phyloP scores from a whole-genome alignment of 2,329 filamentous ascomycete species.

The Keithomyces neogunnii region DNA sequence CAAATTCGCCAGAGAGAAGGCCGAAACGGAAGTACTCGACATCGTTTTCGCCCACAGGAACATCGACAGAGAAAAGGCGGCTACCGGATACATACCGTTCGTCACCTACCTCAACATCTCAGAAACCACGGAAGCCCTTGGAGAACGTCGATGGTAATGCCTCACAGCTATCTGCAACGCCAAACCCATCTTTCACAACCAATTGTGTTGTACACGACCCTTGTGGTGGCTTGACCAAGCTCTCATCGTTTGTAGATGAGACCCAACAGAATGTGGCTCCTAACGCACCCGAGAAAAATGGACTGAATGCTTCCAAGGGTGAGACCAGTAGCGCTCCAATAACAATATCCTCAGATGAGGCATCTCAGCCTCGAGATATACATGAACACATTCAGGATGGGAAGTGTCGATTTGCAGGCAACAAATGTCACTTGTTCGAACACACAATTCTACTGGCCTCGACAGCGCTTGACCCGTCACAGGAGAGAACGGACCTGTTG shows the following conservation, averaged over 20 bases:
- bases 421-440: slow-evolving; percentile 28
- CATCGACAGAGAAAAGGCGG: slow-evolving; percentile 13
- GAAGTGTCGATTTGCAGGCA: slow-evolving; percentile 23
- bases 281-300: not conserved
- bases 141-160: slow-evolving; percentile 16
- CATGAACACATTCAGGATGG: not conserved
- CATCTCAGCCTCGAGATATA: not conserved
- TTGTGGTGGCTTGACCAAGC: not conserved
- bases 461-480: slow-evolving; percentile 27
- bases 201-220: not conserved
- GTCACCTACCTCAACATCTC: not conserved
- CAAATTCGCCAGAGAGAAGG: not conserved
- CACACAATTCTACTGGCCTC: slow-evolving; percentile 33
- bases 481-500: slow-evolving; percentile 30
- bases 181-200: not conserved
- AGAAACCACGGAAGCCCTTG: slow-evolving; percentile 13
- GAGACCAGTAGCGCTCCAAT: not conserved
- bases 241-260: not conserved
- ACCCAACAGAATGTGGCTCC: not conserved
- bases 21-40: slow-evolving; percentile 6
- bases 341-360: not conserved
- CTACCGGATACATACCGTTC: no score
- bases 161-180: slow-evolving; percentile 1
- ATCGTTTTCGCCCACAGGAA: not conserved
- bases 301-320: not conserved